A percentile compares a stretch with the other conserved stretches of the same genome.
phyloP scores from a whole-genome alignment of 345 rosid genomes.

The Arabidopsis suecica region DNA sequence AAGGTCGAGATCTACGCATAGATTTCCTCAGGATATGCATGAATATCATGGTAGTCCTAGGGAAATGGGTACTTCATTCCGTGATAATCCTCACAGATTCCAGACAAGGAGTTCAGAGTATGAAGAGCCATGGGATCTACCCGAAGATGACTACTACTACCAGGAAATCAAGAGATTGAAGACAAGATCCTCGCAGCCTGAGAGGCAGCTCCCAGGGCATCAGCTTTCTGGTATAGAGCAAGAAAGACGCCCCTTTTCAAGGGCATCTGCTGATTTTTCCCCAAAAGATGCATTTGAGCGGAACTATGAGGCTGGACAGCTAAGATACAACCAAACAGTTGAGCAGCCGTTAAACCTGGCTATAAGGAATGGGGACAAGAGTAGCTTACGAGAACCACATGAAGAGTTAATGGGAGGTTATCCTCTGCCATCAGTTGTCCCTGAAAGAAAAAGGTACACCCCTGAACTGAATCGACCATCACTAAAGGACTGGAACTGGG shows the following conservation, averaged over 20 bases:
- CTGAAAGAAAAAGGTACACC: slow-evolving; percentile 63
- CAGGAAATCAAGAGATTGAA: slow-evolving; percentile 73
- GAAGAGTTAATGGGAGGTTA: slow-evolving; percentile 57
- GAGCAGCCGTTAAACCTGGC: slow-evolving; percentile 49
- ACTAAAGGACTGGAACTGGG: slow-evolving; percentile 94
- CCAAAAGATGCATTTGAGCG: slow-evolving; percentile 57
- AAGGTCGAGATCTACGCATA: slow-evolving; percentile 50
- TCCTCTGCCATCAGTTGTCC: slow-evolving; percentile 49
- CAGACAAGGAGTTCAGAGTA: slow-evolving; percentile 52
- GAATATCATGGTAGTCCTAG: slow-evolving; percentile 66
- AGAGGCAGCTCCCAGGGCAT: slow-evolving; percentile 72
- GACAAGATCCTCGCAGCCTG: slow-evolving; percentile 65
- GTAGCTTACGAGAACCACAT: slow-evolving; percentile 56
- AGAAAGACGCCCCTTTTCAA: slow-evolving; percentile 56
- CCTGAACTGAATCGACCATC: slow-evolving; percentile 64
- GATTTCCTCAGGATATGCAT: slow-evolving; percentile 53
- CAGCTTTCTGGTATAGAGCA: slow-evolving; percentile 61
- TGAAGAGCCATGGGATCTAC: slow-evolving; percentile 79
- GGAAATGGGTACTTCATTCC: slow-evolving; percentile 53
- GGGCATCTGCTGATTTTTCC: slow-evolving; percentile 58
- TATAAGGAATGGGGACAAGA: slow-evolving; percentile 54
- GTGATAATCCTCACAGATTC: slow-evolving; percentile 53
- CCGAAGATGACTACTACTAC: slow-evolving; percentile 65
- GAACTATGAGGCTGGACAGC: slow-evolving; percentile 49
- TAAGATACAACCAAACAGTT: slow-evolving; percentile 56